A percentile compares a stretch with the other conserved stretches of the same genome.
These are phyloP conservation scores for Coemansia furcata DNA, from an alignment of 192 early-diverging fungal species.

Conservation along the genomic window DNA sequence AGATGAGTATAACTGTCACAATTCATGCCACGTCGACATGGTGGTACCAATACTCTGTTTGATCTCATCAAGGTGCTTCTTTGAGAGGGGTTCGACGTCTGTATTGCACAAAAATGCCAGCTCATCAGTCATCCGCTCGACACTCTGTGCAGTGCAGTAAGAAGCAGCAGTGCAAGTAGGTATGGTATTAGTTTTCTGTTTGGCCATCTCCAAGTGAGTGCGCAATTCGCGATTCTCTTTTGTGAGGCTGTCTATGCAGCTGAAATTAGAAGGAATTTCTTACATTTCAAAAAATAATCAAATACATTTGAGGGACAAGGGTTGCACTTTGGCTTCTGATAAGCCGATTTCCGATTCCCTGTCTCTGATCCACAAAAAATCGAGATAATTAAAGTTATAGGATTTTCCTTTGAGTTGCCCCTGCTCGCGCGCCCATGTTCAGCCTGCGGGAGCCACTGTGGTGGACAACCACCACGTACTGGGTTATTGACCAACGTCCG, in stretches of 20 bases:
- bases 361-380: too few relatives aligned
- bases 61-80: background rate
- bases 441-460: too few relatives aligned
- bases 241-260: background rate
- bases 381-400: too few relatives aligned
- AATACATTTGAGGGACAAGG: too few relatives aligned
- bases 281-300: too few relatives aligned
- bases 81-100: background rate
- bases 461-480: too few relatives aligned
- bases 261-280: background rate
- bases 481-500: too few relatives aligned
- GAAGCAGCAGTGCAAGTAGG: background rate
- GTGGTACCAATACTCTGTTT: background rate
- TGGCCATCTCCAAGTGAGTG: background rate
- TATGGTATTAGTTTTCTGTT: background rate
- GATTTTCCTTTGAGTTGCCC: too few relatives aligned
- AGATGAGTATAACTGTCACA: background rate
- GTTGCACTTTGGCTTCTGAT: too few relatives aligned
- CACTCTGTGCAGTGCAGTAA: background rate
- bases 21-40: background rate
- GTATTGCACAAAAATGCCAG: background rate
- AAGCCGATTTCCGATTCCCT: too few relatives aligned
- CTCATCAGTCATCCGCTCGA: background rate
- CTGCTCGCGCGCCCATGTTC: too few relatives aligned
- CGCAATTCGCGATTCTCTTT: background rate